Percentiles rank a stretch among this genome's conserved stretches.
phyloP scores from a whole-genome alignment of 2,329 filamentous ascomycete species.

The Fusarium chuoi region DNA sequence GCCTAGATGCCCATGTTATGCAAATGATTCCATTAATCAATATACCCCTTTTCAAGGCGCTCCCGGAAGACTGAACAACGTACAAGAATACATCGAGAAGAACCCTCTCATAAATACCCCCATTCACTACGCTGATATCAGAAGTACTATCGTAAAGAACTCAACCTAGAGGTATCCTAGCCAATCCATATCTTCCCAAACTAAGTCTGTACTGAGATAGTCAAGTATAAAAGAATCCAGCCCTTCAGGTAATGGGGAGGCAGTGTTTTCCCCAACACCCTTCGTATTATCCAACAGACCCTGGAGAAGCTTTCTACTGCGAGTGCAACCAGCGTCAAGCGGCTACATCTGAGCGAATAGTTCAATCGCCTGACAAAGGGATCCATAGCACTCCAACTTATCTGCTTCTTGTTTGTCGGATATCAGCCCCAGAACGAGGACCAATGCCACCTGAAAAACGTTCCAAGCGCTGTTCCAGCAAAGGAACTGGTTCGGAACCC shows the following conservation, averaged over 20 bases:
- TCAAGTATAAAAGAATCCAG: background rate
- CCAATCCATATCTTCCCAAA: background rate
- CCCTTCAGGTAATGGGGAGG: background rate
- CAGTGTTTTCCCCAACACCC: background rate
- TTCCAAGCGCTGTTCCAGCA: background rate
- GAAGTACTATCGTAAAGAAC: accelerated
- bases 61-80: background rate
- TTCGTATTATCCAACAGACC: background rate
- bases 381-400: accelerated
- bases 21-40: accelerated
- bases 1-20: background rate
- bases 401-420: background rate
- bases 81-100: accelerated
- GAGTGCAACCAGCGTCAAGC: background rate
- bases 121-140: no score
- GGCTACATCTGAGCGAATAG: background rate
- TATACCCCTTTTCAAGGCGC: accelerated
- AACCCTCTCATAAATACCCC: accelerated
- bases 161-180: background rate
- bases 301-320: background rate
- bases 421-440: background rate
- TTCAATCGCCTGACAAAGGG: background rate
- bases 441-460: background rate
- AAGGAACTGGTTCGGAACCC: background rate
- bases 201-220: background rate